phyloP scores from a whole-genome alignment of 2,329 filamentous ascomycete genomes.

The Ophiobolus disseminans region DNA sequence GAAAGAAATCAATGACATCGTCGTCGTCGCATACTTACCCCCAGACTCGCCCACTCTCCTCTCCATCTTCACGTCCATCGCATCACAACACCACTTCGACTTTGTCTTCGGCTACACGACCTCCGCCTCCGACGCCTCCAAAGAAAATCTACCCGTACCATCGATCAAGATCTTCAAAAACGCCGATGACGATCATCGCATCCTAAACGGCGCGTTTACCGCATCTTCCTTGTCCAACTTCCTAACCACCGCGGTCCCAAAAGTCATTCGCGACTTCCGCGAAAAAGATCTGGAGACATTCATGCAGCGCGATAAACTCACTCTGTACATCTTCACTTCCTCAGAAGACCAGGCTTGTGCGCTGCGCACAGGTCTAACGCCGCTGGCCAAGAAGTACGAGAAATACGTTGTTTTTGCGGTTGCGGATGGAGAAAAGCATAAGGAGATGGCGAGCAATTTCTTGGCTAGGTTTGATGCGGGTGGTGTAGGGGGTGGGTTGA shows the following conservation, averaged over 20 bases:
- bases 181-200: constrained; percentile 22
- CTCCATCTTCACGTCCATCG: constrained; percentile 10
- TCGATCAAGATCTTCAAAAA: constrained; percentile 29
- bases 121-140: constrained; percentile 11
- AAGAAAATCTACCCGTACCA: constrained; percentile 20
- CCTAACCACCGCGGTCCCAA: neutral
- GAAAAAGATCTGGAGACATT: constrained; percentile 27
- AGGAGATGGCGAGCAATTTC: constrained; percentile 29
- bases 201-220: constrained; percentile 19
- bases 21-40: constrained; percentile 24
- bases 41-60: constrained; percentile 9
- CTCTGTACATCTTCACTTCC: constrained; percentile 26
- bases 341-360: constrained; percentile 6
- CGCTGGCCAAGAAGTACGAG: constrained; percentile 22
- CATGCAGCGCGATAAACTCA: constrained; percentile 30
- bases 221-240: constrained; percentile 6
- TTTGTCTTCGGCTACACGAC: constrained; percentile 27
- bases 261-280: constrained; percentile 12
- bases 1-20: constrained; percentile 21
- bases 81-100: constrained; percentile 12
- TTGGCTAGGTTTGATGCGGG: too few relatives aligned
- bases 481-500: constrained; percentile 3
- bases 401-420: constrained; percentile 27
- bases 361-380: constrained; percentile 23
- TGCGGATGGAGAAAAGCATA: constrained; percentile 24